A percentile compares a stretch with the other conserved stretches of the same genome.
phyloP scores from a whole-genome alignment of 192 early-diverging fungal species.

The Coemansia aciculifera region DNA sequence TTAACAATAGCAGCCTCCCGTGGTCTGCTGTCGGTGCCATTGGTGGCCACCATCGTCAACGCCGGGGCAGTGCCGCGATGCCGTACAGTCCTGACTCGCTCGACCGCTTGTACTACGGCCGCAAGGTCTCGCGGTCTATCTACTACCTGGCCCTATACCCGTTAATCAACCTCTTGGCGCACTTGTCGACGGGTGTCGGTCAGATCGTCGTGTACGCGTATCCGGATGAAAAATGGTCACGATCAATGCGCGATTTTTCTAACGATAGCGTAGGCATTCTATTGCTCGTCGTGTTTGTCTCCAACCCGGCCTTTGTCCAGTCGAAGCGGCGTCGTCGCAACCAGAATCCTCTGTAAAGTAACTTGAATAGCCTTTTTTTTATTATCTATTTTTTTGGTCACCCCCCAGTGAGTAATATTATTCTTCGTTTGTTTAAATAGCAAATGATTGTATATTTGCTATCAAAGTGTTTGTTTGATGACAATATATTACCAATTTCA shows the following conservation, averaged over 20 bases:
- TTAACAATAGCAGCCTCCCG: conserved; percentile 4
- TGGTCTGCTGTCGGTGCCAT: background rate
- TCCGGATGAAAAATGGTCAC: conserved; percentile 42
- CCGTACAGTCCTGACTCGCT: conserved; percentile 47
- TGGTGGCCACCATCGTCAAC: conserved; percentile 1
- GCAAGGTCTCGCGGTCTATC: conserved; percentile 54
- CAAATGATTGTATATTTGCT: background rate
- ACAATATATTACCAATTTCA: background rate
- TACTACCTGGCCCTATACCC: conserved; percentile 55
- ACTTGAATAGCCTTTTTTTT: background rate
- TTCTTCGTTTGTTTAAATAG: background rate
- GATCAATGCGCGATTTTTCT: conserved; percentile 48
- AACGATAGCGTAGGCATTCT: conserved; percentile 56
- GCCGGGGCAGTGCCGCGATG: conserved; percentile 13
- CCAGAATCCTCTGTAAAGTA: conserved; percentile 14
- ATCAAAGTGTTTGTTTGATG: background rate
- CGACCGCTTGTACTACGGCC: conserved; percentile 54
- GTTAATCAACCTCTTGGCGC: conserved; percentile 48
- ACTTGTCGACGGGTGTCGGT: conserved; percentile 45
- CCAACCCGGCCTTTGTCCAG: conserved; percentile 56
- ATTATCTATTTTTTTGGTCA: background rate
- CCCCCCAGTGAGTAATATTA: background rate
- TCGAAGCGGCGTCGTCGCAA: conserved; percentile 29
- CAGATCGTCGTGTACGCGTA: conserved; percentile 54
- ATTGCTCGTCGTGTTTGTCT: conserved; percentile 50